phyloP scores from a whole-genome alignment of 2,329 filamentous ascomycete genomes.

The Colletotrichum tropicicola region DNA sequence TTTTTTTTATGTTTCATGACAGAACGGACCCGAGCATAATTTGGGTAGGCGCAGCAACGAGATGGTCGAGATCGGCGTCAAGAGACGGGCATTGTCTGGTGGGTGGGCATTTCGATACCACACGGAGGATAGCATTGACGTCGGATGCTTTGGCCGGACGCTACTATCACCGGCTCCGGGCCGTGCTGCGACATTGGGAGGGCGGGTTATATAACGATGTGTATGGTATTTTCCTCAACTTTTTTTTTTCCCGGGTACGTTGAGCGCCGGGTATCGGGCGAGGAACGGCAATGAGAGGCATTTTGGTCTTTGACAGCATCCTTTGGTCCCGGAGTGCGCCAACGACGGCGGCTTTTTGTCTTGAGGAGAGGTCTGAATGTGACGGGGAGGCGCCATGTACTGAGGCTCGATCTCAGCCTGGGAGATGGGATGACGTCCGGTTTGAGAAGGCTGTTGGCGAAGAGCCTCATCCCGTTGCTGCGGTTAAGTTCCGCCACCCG shows the following conservation, averaged over 20 bases:
- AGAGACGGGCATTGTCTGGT: constrained; percentile 35
- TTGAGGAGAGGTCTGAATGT: background rate
- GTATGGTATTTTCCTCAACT: constrained; percentile 18
- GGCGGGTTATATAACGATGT: constrained; percentile 25
- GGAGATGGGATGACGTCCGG: constrained; percentile 6
- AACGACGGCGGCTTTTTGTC: background rate
- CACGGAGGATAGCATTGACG: constrained; percentile 30
- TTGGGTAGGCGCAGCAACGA: constrained; percentile 67
- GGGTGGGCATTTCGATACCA: constrained; percentile 31
- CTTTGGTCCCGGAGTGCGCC: background rate
- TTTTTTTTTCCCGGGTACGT: background rate
- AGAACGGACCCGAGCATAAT: constrained; percentile 21
- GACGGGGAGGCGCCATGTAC: background rate
- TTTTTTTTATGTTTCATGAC: constrained; percentile 23
- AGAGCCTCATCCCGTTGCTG: background rate
- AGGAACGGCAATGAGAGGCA: constrained; percentile 19
- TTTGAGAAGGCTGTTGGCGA: background rate
- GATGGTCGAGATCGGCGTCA: constrained; percentile 51
- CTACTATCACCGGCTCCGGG: constrained; percentile 20
- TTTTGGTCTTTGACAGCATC: constrained; percentile 13
- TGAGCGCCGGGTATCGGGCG: constrained; percentile 6
- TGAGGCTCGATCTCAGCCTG: background rate
- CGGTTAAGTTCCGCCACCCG: constrained; percentile 11
- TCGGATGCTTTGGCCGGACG: constrained; percentile 24
- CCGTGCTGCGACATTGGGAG: constrained; percentile 25